A percentile compares a stretch with the other conserved stretches of the same genome.
phyloP scores from a whole-genome alignment of 2,329 filamentous ascomycete species.

The Aspergillus proliferans region DNA sequence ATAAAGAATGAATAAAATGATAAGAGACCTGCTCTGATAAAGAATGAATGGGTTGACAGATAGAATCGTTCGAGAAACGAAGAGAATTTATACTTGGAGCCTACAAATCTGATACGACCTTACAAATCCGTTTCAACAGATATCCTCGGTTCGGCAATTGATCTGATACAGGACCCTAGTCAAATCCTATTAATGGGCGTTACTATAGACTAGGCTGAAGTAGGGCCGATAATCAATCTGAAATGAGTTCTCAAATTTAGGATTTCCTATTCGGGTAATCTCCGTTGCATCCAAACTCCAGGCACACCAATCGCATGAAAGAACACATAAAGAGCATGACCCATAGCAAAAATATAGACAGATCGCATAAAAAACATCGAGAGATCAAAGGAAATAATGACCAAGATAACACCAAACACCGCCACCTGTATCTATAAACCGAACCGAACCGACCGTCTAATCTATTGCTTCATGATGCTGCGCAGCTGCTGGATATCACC shows the following conservation, averaged over 20 bases:
- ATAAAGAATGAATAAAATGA: background rate
- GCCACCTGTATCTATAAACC: no score
- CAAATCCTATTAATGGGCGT: background rate
- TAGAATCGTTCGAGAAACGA: background rate
- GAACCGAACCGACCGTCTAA: no score
- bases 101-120: no score
- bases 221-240: background rate
- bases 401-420: no score
- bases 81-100: background rate
- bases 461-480: no score
- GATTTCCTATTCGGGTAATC: background rate
- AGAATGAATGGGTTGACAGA: background rate
- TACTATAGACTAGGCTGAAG: no score
- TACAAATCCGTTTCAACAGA: background rate
- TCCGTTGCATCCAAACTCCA: background rate
- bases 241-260: background rate
- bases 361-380: no score
- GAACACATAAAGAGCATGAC: no score
- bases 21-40: background rate
- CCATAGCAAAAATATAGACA: no score
- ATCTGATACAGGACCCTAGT: background rate
- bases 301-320: no score
- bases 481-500: no score
- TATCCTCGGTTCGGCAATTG: background rate
- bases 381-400: no score